Conservation (phyloP, 2,329 filamentous ascomycete genomes). For the Sporothrix globosa region DNA sequence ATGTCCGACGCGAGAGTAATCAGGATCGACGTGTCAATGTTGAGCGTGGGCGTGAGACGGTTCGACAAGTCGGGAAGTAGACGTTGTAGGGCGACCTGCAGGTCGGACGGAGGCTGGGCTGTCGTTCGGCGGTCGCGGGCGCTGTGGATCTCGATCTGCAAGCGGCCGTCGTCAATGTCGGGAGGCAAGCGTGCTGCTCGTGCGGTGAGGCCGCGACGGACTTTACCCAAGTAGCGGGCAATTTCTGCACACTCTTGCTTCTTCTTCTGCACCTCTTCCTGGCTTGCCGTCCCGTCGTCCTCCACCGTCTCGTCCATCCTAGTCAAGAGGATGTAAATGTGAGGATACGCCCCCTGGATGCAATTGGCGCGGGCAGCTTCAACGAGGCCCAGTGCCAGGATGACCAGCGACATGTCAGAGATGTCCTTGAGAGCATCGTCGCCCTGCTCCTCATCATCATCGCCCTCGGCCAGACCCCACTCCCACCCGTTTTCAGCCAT, state of each 20-base stretch:
- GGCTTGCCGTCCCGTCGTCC: conserved; percentile 32
- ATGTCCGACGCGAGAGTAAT: conserved; percentile 75
- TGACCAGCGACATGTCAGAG: conserved; percentile 39
- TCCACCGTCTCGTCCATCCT: conserved; percentile 38
- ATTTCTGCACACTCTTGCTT: conserved; percentile 33
- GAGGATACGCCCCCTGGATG: conserved; percentile 37
- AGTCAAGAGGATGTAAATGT: conserved; percentile 40
- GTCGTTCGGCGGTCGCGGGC: conserved; percentile 39
- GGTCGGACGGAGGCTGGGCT: conserved; percentile 33
- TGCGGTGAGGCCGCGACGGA: conserved; percentile 32
- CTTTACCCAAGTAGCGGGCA: conserved; percentile 39
- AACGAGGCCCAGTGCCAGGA: conserved; percentile 39
- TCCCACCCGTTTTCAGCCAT: conserved; percentile 44
- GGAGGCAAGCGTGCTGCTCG: neutral
- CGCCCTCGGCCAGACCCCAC: conserved; percentile 36
- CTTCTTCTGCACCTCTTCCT: conserved; percentile 16
- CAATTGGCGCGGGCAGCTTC: conserved; percentile 41
- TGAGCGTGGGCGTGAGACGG: conserved; percentile 47
- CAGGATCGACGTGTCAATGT: conserved; percentile 71
- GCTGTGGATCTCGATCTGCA: conserved; percentile 40
- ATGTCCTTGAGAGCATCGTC: conserved; percentile 35
- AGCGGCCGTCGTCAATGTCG: conserved; percentile 35
- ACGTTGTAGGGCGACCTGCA: conserved; percentile 36
- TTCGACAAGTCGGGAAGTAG: conserved; percentile 38
- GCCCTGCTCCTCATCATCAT: conserved; percentile 28